phyloP scores from a whole-genome alignment of 352 stramenopile species.

The Phytopythium boreale region DNA sequence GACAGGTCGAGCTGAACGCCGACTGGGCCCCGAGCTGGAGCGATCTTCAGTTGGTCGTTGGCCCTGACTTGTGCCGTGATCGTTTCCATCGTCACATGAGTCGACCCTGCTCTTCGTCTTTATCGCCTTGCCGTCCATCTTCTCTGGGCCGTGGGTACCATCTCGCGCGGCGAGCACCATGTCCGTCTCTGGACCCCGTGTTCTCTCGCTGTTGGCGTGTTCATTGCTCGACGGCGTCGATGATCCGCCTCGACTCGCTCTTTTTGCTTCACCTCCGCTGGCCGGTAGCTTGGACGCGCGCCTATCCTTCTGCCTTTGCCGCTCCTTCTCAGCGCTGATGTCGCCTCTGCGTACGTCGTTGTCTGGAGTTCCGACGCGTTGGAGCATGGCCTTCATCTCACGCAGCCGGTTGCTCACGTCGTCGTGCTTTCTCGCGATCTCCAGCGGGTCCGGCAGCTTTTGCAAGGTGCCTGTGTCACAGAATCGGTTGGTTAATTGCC shows the following conservation, averaged over 20 bases:
- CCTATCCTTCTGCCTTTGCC: not conserved
- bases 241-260: not conserved
- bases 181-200: not conserved
- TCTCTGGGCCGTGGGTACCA: not conserved
- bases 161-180: conserved; percentile 1
- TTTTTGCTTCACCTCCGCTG: conserved; percentile 6
- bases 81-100: not conserved
- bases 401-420: conserved; percentile 50
- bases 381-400: conserved; percentile 56
- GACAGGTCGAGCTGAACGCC: not conserved
- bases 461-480: conserved; percentile 30
- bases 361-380: conserved; percentile 23
- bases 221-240: not conserved
- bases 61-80: not conserved
- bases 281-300: not conserved
- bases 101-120: not conserved
- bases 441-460: conserved; percentile 39
- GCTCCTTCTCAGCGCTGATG: conserved; percentile 4
- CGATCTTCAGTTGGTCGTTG: not conserved
- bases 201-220: too few species aligned
- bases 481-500: not conserved
- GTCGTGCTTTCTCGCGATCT: conserved; percentile 47
- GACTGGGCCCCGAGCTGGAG: not conserved
- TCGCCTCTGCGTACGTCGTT: not conserved
- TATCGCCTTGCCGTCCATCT: not conserved